Conservation (phyloP, 345 rosid species). For the Salix purpurea region DNA sequence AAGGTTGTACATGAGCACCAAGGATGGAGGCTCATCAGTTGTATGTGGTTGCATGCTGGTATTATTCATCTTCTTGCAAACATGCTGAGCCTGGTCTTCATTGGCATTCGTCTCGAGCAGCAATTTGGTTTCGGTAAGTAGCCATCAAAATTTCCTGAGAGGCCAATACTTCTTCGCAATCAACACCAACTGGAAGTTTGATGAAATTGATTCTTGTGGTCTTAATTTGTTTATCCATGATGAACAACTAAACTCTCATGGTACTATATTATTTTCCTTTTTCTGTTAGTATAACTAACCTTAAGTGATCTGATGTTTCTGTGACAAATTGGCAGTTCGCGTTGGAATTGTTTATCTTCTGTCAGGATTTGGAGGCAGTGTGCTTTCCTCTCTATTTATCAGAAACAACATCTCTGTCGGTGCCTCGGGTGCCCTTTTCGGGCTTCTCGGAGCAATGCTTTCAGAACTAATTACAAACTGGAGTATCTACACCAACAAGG, state of each 20-base stretch:
- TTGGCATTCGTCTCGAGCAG: constrained; percentile 29
- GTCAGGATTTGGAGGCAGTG: constrained; percentile 25
- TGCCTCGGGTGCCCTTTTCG: constrained; percentile 29
- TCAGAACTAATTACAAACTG: constrained; percentile 28
- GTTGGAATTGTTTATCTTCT: constrained; percentile 20
- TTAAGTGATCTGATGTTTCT: background rate
- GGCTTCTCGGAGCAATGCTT: constrained; percentile 32
- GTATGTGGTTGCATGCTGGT: constrained; percentile 31
- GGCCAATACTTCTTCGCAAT: background rate
- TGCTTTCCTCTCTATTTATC: constrained; percentile 21
- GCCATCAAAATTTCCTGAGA: background rate
- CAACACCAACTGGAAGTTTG: background rate
- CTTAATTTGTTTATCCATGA: background rate
- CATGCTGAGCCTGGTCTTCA: constrained; percentile 27
- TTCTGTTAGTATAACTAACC: background rate
- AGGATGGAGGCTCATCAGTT: constrained; percentile 29
- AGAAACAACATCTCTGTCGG: constrained; percentile 24
- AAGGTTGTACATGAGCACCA: constrained; percentile 15
- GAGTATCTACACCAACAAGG: constrained; percentile 26
- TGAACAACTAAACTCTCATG: background rate
- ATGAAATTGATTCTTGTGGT: background rate
- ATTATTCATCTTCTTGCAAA: constrained; percentile 28
- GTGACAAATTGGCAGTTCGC: constrained; percentile 16
- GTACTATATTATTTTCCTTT: background rate
- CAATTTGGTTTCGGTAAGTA: constrained; percentile 28